Conservation (phyloP, 148 eudicot species). For the Fagopyrum esculentum region DNA sequence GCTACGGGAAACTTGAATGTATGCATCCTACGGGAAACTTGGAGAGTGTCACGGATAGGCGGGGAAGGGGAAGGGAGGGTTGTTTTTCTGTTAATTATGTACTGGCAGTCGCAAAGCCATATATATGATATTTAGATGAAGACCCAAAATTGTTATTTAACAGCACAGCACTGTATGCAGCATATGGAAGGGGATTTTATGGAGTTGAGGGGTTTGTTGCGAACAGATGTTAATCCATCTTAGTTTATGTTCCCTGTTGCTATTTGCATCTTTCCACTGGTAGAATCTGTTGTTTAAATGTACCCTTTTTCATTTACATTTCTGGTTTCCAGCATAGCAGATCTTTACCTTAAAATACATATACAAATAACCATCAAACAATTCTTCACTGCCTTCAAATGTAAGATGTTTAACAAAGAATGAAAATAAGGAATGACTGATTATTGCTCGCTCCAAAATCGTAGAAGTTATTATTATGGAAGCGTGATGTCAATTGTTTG, state of each 20-base stretch:
- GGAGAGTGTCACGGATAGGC: not conserved
- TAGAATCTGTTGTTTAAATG: not conserved
- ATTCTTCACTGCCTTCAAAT: not conserved
- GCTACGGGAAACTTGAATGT: not conserved
- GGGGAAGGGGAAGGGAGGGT: not conserved
- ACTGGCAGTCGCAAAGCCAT: not conserved
- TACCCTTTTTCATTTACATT: not conserved
- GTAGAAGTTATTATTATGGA: too few species aligned
- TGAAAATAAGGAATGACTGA: too few species aligned
- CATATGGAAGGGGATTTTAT: not conserved
- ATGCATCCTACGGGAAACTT: constrained; percentile 11
- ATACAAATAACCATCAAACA: not conserved
- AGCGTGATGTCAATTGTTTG: not conserved
- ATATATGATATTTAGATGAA: constrained; percentile 9
- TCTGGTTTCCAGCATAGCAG: not conserved
- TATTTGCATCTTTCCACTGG: not conserved
- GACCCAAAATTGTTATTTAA: not conserved
- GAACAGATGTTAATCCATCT: not conserved
- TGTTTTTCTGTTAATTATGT: not conserved
- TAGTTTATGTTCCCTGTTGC: not conserved
- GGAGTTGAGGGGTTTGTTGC: not conserved
- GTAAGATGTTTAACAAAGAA: not conserved
- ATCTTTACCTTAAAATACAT: not conserved
- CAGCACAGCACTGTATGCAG: not conserved
- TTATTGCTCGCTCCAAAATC: too few species aligned